Percentiles rank a stretch among this genome's conserved stretches.
phyloP scores from a whole-genome alignment of 768 basidiomycete species.

The Rhodotorula sphaerocarpa region DNA sequence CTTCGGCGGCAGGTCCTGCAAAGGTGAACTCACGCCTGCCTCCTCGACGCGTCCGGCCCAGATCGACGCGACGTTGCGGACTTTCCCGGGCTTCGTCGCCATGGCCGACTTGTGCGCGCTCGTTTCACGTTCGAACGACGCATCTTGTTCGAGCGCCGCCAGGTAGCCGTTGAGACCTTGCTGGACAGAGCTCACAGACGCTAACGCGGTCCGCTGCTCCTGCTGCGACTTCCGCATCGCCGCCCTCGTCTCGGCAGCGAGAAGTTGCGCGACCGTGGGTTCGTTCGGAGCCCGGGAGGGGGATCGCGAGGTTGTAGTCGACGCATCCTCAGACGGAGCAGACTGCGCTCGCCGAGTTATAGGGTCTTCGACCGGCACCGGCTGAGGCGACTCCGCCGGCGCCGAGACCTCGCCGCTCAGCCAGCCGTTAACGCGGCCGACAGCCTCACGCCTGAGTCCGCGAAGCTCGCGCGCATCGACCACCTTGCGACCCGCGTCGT shows the following conservation, averaged over 20 bases:
- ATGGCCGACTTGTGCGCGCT: background rate
- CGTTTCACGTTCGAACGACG: conserved; percentile 2
- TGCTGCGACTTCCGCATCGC: background rate
- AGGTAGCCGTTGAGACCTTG: conserved; percentile 5
- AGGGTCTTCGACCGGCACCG: no score
- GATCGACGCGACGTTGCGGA: conserved; percentile 6
- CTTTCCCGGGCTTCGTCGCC: conserved; percentile 13
- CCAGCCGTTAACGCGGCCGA: conserved; percentile 18
- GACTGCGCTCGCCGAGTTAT: no score
- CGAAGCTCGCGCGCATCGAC: conserved; percentile 18
- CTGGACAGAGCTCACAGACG: background rate
- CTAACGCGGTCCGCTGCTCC: background rate
- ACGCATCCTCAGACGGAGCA: no score
- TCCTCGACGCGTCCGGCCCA: conserved; percentile 23
- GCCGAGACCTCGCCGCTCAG: background rate
- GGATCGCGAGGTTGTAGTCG: no score
- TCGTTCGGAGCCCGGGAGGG: background rate
- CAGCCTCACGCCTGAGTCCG: conserved; percentile 20
- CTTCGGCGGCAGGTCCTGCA: no score
- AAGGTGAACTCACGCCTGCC: conserved; percentile 3
- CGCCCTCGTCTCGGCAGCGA: conserved; percentile 18
- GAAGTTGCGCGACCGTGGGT: conserved; percentile 18
- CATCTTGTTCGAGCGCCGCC: conserved; percentile 10
- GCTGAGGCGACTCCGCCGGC: no score
- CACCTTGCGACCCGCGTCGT: conserved; percentile 20